Percentiles rank a stretch among this genome's conserved stretches.
phyloP scores from a whole-genome alignment of 2,329 filamentous ascomycete genomes.

The Xylariomycetidae sp. region DNA sequence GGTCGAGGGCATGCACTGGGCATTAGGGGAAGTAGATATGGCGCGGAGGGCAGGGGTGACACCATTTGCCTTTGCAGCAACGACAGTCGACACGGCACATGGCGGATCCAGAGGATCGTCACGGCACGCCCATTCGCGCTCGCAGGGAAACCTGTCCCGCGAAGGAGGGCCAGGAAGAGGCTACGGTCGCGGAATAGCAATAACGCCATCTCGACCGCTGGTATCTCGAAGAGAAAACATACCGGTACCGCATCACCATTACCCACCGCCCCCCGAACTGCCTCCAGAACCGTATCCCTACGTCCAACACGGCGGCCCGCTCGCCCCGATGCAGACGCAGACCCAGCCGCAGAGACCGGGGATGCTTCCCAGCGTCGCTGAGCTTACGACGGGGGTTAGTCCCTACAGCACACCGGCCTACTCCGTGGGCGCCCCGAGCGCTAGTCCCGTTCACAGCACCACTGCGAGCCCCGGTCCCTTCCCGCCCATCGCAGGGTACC shows the following conservation, averaged over 20 bases:
- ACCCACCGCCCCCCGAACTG: constrained; percentile 18
- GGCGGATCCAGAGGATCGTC: constrained; percentile 33
- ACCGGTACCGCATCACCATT: constrained; percentile 16
- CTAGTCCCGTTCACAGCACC: constrained; percentile 33
- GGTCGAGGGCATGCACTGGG: constrained; percentile 98
- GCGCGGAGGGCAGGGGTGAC: constrained; percentile 83
- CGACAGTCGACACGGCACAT: constrained; percentile 42
- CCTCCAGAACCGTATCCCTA: constrained; percentile 21
- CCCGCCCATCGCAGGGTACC: constrained; percentile 29
- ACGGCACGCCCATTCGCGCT: constrained; percentile 38
- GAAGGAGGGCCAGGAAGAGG: constrained; percentile 38
- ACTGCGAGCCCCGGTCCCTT: constrained; percentile 39
- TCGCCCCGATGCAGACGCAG: constrained; percentile 50
- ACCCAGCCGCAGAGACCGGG: constrained; percentile 35
- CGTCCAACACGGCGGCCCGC: constrained; percentile 31
- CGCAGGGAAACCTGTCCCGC: constrained; percentile 41
- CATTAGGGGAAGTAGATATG: constrained; percentile 91
- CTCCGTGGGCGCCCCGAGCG: constrained; percentile 35
- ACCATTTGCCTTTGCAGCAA: constrained; percentile 68
- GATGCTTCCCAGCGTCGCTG: constrained; percentile 56
- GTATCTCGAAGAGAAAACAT: constrained; percentile 39
- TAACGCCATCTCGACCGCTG: constrained; percentile 29
- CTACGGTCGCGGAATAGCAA: constrained; percentile 33
- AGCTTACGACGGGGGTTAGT: constrained; percentile 60
- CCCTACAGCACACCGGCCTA: constrained; percentile 57